Conservation (phyloP, 331 rosid genomes). For the Malus hybrid region DNA sequence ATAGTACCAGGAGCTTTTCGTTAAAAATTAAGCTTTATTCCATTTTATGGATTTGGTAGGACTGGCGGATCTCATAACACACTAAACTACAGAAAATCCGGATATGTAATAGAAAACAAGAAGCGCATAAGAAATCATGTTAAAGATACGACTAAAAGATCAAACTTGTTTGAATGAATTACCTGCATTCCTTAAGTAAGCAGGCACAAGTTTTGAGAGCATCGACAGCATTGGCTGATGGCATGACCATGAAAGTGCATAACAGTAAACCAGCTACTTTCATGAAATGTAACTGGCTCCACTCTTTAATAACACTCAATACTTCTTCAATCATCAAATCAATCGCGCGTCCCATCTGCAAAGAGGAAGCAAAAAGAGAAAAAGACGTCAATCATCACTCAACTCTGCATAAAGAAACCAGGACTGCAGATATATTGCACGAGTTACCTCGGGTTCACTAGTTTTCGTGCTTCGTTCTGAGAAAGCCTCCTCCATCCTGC, state of each 20-base stretch:
- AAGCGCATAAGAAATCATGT: not conserved
- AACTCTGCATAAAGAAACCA: constrained; percentile 2
- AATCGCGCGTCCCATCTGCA: constrained; percentile 23
- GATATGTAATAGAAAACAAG: not conserved
- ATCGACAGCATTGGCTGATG: constrained; percentile 81
- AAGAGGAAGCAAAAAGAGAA: not conserved
- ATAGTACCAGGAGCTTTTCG: too few species aligned
- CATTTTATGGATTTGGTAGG: not conserved
- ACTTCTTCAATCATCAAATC: constrained; percentile 21
- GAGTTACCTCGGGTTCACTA: constrained; percentile 36
- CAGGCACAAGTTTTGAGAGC: constrained; percentile 95
- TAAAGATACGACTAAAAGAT: not conserved
- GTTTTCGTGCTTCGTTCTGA: constrained; percentile 9
- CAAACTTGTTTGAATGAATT: not conserved
- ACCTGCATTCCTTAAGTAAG: constrained; percentile 96
- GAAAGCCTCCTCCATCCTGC: constrained; percentile 24
- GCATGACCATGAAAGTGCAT: constrained; percentile 48
- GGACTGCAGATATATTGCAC: not conserved
- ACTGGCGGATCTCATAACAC: not conserved
- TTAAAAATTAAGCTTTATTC: not conserved
- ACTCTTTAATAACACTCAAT: constrained; percentile 21
- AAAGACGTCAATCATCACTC: not conserved
- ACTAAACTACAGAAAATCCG: not conserved
- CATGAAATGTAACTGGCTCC: constrained; percentile 44
- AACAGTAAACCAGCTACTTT: constrained; percentile 43